These are phyloP conservation scores for Simplicillium sp. DNA, from an alignment of 2,329 filamentous ascomycete genomes.

Conservation along the genomic window DNA sequence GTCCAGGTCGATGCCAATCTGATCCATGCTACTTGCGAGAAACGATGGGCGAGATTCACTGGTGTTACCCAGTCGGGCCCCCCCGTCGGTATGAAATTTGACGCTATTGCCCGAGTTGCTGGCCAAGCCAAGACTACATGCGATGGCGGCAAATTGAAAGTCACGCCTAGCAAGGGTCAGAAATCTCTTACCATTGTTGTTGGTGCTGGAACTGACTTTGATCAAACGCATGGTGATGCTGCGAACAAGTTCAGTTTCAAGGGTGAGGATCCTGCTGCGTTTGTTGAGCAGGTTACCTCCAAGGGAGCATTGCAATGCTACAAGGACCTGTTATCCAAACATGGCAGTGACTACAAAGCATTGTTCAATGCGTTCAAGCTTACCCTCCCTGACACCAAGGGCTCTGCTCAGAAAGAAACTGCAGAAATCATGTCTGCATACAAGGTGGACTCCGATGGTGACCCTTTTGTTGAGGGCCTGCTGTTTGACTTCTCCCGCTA, in stretches of 20 bases:
- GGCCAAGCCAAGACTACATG: conserved; percentile 3
- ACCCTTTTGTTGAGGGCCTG: conserved; percentile 1
- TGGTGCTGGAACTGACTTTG: conserved; percentile 37
- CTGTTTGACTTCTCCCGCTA: conserved; percentile 2
- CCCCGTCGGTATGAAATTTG: conserved; percentile 33
- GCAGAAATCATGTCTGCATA: conserved; percentile 4
- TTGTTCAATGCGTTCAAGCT: conserved; percentile 30
- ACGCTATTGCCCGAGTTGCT: conserved; percentile 23
- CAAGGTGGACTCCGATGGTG: not conserved
- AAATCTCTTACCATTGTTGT: conserved; percentile 28
- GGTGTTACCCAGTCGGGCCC: conserved; percentile 28
- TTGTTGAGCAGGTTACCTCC: conserved; percentile 23
- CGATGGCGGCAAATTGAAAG: conserved; percentile 14
- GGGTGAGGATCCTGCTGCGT: conserved; percentile 31
- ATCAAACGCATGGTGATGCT: conserved; percentile 36
- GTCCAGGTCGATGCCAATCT: conserved; percentile 14
- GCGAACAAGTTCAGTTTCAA: conserved; percentile 34
- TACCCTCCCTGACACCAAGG: conserved; percentile 31
- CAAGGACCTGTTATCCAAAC: conserved; percentile 18
- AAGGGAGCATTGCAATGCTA: conserved; percentile 22
- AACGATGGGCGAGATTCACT: conserved; percentile 18
- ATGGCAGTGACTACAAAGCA: conserved; percentile 30
- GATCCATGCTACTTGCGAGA: conserved; percentile 15
- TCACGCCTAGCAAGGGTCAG: conserved; percentile 14
- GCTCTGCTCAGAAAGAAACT: conserved; percentile 29